A percentile compares a stretch with the other conserved stretches of the same genome.
phyloP scores from a whole-genome alignment of 2,329 filamentous ascomycete genomes.

The Aureobasidium zeae region DNA sequence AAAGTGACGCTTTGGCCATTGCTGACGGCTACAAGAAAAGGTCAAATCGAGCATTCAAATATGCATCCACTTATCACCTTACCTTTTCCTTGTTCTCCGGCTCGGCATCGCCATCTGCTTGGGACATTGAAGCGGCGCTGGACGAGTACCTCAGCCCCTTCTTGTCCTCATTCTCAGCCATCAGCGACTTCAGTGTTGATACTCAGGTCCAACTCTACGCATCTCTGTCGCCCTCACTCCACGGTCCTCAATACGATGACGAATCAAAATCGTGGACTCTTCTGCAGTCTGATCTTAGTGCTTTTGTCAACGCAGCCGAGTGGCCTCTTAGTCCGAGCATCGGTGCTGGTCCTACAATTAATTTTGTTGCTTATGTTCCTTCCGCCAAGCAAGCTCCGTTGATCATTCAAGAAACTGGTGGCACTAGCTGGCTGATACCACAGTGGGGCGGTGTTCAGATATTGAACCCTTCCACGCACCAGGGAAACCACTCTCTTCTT shows the following conservation, averaged over 20 bases:
- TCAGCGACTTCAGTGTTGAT: slow-evolving; percentile 93
- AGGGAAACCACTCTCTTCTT: slow-evolving; percentile 37
- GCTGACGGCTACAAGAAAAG: slow-evolving; percentile 39
- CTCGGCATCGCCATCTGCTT: slow-evolving; percentile 66
- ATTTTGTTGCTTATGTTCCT: slow-evolving; percentile 88
- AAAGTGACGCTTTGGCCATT: background rate
- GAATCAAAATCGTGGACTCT: slow-evolving; percentile 55
- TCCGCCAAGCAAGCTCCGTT: slow-evolving; percentile 55
- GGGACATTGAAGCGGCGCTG: slow-evolving; percentile 81
- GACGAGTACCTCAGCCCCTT: slow-evolving; percentile 73
- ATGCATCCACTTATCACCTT: slow-evolving; percentile 86
- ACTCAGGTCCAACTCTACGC: slow-evolving; percentile 95
- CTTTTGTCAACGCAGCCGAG: slow-evolving; percentile 95
- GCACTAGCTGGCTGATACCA: slow-evolving; percentile 82
- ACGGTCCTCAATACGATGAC: slow-evolving; percentile 46
- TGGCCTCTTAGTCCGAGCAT: slow-evolving; percentile 96
- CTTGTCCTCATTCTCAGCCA: slow-evolving; percentile 65
- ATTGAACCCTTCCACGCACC: slow-evolving; percentile 42
- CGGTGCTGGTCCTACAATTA: slow-evolving; percentile 83
- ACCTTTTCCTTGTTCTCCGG: slow-evolving; percentile 93
- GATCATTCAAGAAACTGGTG: slow-evolving; percentile 48
- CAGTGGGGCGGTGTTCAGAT: slow-evolving; percentile 83
- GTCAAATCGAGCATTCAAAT: slow-evolving; percentile 77
- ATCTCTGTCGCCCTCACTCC: slow-evolving; percentile 53
- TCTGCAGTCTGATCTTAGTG: slow-evolving; percentile 76